phyloP scores from a whole-genome alignment of 768 basidiomycete species.

The Rhizopogon vesiculosus region DNA sequence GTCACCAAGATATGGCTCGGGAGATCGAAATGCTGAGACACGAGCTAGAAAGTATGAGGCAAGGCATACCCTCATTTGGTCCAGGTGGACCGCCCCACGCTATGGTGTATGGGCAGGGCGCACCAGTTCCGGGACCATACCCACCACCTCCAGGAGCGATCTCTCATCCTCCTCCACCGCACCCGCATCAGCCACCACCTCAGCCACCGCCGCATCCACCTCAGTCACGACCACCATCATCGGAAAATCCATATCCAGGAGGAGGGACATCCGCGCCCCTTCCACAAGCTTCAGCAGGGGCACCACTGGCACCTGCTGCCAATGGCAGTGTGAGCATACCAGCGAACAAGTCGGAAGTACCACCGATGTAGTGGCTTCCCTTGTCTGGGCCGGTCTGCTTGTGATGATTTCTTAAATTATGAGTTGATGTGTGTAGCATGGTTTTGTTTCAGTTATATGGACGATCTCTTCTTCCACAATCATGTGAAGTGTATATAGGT shows the following conservation, averaged over 20 bases:
- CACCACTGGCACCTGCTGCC: constrained; percentile 20
- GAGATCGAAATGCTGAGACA: constrained; percentile 78
- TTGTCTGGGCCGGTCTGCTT: not conserved
- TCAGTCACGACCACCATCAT: constrained; percentile 55
- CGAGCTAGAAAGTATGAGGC: constrained; percentile 61
- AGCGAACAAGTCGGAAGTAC: constrained; percentile 38
- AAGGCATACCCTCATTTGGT: constrained; percentile 51
- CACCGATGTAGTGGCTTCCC: constrained; percentile 27
- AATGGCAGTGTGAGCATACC: constrained; percentile 38
- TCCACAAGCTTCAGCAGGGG: constrained; percentile 16
- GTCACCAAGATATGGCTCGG: constrained; percentile 69
- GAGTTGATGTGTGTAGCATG: constrained; percentile 6
- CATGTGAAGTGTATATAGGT: constrained; percentile 24
- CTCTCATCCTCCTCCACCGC: constrained; percentile 34
- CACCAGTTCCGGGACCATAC: constrained; percentile 38
- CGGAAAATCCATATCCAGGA: constrained; percentile 53
- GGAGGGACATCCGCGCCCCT: constrained; percentile 29
- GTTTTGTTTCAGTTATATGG: constrained; percentile 17
- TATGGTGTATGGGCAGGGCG: constrained; percentile 48
- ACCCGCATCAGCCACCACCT: constrained; percentile 29
- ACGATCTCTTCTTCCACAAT: constrained; percentile 16
- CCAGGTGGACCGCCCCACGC: constrained; percentile 44
- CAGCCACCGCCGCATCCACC: constrained; percentile 25
- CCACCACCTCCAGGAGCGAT: constrained; percentile 42
- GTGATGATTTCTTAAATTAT: not conserved